A percentile compares a stretch with the other conserved stretches of the same genome.
Conservation (phyloP, 768 basidiomycete species). For the Suillus sp. region DNA sequence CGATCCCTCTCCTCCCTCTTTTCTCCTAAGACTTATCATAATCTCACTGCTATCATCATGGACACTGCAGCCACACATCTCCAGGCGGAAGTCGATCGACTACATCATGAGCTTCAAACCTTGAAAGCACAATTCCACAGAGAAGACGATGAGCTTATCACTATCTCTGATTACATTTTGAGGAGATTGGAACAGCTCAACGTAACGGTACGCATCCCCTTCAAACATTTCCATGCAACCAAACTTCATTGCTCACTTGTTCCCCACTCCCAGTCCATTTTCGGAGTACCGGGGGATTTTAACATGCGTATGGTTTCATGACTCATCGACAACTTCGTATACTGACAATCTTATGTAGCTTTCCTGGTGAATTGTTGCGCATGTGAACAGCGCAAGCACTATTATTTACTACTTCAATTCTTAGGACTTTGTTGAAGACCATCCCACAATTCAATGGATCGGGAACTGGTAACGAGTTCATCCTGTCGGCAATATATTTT, state of each 20-base stretch:
- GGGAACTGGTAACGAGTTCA: slow-evolving; percentile 66
- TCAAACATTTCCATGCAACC: background rate
- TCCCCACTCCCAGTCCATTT: slow-evolving; percentile 64
- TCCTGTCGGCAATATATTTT: background rate
- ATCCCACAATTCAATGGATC: slow-evolving; percentile 79
- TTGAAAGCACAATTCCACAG: slow-evolving; percentile 31
- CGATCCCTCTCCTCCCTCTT: background rate
- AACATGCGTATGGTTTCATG: slow-evolving; percentile 53
- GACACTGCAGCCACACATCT: slow-evolving; percentile 25
- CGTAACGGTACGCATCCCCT: slow-evolving; percentile 49
- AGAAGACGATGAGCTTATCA: slow-evolving; percentile 43
- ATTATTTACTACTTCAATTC: slow-evolving; percentile 1
- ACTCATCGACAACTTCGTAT: background rate
- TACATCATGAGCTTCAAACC: slow-evolving; percentile 47
- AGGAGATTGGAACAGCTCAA: slow-evolving; percentile 63
- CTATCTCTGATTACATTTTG: slow-evolving; percentile 62
- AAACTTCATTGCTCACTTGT: slow-evolving; percentile 5
- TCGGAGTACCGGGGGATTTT: slow-evolving; percentile 88
- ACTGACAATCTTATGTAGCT: slow-evolving; percentile 21
- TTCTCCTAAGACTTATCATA: background rate
- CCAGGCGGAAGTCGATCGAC: slow-evolving; percentile 48
- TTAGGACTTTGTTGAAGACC: slow-evolving; percentile 82
- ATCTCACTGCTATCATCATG: slow-evolving; percentile 20
- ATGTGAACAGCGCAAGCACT: background rate
- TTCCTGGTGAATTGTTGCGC: slow-evolving; percentile 26